Evolutionary conservation across 75 land plant genomes (phyloP).

Genomic region (Pinus albicaulis): DNA sequence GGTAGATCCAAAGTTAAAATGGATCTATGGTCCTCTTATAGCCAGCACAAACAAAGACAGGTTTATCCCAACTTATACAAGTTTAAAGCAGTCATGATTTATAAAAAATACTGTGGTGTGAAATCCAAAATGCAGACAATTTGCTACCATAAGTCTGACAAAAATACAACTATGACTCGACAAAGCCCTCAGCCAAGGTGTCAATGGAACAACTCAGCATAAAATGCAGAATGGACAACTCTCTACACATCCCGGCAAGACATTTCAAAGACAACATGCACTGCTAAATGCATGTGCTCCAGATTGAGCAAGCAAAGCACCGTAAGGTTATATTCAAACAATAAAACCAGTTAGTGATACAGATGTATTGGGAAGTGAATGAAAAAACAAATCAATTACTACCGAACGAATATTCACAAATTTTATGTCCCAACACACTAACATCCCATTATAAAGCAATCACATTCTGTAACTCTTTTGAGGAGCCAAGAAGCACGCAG

Average conservation of each 20-base stretch:
- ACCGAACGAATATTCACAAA: conserved; percentile 4
- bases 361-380: neutral
- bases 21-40: neutral
- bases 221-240: neutral
- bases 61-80: too few species aligned
- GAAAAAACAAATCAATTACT: conserved; percentile 5
- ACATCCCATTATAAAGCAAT: conserved; percentile 10
- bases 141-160: neutral
- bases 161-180: neutral
- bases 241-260: neutral
- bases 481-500: neutral
- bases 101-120: neutral
- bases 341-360: conserved; percentile 1
- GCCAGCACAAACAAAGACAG: too few species aligned
- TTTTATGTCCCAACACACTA: conserved; percentile 1
- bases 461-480: conserved; percentile 5
- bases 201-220: neutral
- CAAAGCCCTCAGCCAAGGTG: neutral
- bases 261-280: neutral
- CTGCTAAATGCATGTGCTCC: neutral
- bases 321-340: conserved; percentile 1
- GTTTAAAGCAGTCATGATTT: neutral
- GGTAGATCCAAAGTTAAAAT: too few species aligned
- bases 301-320: neutral
- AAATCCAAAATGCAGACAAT: neutral